Evolutionary conservation across 148 eudicot species (phyloP).

Genomic region (Polygonum maritimum): DNA sequence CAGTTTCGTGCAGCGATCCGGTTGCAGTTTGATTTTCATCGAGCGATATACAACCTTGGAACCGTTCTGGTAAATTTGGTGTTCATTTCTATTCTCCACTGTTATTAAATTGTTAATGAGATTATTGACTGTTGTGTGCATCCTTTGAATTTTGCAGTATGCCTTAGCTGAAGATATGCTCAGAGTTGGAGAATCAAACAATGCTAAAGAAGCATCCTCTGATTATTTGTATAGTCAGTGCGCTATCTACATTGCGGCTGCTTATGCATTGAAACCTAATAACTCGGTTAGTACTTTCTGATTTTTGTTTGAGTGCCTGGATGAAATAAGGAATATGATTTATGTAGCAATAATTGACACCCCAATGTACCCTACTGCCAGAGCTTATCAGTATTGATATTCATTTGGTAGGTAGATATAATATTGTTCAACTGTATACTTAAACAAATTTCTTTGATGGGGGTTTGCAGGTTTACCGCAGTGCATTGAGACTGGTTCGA

Average conservation of each 20-base stretch:
- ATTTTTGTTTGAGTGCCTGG: neutral
- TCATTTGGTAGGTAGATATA: neutral
- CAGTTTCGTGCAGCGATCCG: slow-evolving; percentile 93
- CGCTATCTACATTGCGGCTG: slow-evolving; percentile 93
- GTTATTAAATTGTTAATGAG: neutral
- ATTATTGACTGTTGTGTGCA: neutral
- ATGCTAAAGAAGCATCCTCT: slow-evolving; percentile 54
- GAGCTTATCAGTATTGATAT: neutral
- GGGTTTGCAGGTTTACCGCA: slow-evolving; percentile 65
- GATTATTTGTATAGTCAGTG: slow-evolving; percentile 81
- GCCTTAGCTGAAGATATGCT: slow-evolving; percentile 94
- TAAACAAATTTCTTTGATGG: neutral
- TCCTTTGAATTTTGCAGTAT: slow-evolving; percentile 44
- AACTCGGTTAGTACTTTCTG: slow-evolving; percentile 51
- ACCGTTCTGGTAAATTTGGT: slow-evolving; percentile 72
- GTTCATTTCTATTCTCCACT: neutral
- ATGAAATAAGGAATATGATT: neutral
- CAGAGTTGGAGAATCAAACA: slow-evolving; percentile 48
- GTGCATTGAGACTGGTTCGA: slow-evolving; percentile 96
- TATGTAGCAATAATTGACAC: neutral
- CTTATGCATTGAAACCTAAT: slow-evolving; percentile 88
- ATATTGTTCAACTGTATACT: neutral
- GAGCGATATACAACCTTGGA: slow-evolving; percentile 98
- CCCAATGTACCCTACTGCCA: neutral
- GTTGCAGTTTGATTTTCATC: slow-evolving; percentile 93